Evolutionary conservation across 2,329 filamentous ascomycete genomes (phyloP), one percentile per base, ranked within the genome.

Genomic region (Hypoxylon sp.): DNA sequence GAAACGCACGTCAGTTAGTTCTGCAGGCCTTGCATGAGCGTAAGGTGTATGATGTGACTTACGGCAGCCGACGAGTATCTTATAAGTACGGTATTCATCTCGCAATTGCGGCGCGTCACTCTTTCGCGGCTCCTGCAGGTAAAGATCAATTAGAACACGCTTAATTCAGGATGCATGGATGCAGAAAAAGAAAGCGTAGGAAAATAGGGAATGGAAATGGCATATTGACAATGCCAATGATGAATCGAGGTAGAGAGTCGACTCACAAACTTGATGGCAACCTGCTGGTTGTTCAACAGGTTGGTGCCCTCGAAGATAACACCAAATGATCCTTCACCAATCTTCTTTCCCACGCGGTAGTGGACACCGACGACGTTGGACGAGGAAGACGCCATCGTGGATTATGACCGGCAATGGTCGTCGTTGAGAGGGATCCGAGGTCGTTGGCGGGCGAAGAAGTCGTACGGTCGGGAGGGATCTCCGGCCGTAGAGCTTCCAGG

Each of bases 231-330:
- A n/a, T n/a, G 31, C n/a, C 3, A 27, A 48, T 11, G 3, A 35
- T 49, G 40, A 57, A 48, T 48, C 23, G 54, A 48, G 46, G 38
- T 24, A 46, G 21, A 38, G 38, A 15, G 37, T 62, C 31, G 55
- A 88, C 91, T 73, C 80, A 96, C 92, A 79, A 99, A 99, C 83
- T 99, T 99, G 83, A 99, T 99, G 72, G 95, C 95, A 63, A 99
- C 94, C 80, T 97, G 93, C 78, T 98, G 95, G 79, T 96, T 97
- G 83, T 99, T 99, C 77, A 99, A 84, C 70, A 99, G 84, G 77
- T 99, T 99, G 73, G 93, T 98, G 69, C 95, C 95, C 79, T 98
- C 95, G 73, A 98, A 98, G 74, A 98, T 97, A 70, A 98, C 95
- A 82, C 94, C 94, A 73, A 98, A 98, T 33, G 92, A 97, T 66